Base-by-base conservation (phyloP, 805 yeast genomes). In the Suhomyces sp. region DNA sequence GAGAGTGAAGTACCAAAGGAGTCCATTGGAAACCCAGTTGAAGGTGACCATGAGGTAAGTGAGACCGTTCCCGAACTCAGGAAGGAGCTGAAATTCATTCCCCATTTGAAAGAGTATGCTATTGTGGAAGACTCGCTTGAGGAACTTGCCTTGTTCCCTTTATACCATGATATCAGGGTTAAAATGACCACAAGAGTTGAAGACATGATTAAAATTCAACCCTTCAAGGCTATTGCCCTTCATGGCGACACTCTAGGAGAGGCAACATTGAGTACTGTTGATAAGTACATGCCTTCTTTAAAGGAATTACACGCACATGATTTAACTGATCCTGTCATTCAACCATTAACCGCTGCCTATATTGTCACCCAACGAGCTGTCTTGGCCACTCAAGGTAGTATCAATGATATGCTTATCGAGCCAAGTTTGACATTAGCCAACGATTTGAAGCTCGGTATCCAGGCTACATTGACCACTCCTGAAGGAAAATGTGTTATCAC, bases 401-500 rank as follows among this genome's bases (percentile, higher is more conserved):
- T 33, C 16, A 33, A 17, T 14, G 14, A 19, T 10, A 22, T 16
- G 15, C 39, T 72, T 2, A 45, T 66, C n/a, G 52, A 56, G 20
- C 85, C 88, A 19, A 57, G 77, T 3, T 72, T 73, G 43, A 60
- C 60, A 42, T 67, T 72, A 15, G 60, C 76, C 18, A 52, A 64
- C 45, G 70, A 66, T 32, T 59, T 72, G 39, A 78, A 83, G 43
- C 66, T 65, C 33, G 60, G 60, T 35, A 74, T 77, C 51, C 68
- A 76, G 6, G 63, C 77, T 19, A 15, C 16, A 9, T n/a, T 33
- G 5, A 24, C 18, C n/a, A 20, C 19, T 15, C 10, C 24, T n/a
- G 25, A 25, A 13, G 87, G 87, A 16, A 77, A 76, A 50, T 83
- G 85, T 25, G 53, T 80, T 33, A 45, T 83, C 24, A 69, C 87